phyloP scores from a whole-genome alignment of 1,139 yeast species.

The Yamadazyma trypodendri region DNA sequence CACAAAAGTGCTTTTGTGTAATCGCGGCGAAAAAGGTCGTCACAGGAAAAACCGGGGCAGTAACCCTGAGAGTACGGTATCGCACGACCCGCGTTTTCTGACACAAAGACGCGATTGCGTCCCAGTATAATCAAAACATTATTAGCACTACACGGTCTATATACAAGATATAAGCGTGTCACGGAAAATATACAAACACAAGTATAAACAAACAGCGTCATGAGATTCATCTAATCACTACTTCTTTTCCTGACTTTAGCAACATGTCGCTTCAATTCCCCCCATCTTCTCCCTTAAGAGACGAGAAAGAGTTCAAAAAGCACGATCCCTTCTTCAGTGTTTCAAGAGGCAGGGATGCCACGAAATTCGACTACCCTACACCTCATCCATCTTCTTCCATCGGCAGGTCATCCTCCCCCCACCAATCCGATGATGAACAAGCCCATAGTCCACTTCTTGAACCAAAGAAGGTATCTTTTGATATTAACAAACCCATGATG shows the following conservation, averaged over 20 bases:
- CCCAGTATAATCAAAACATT: no score
- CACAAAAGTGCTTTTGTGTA: conserved; percentile 7
- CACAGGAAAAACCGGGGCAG: no score
- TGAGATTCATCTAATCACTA: not conserved
- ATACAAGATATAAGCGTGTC: conserved; percentile 10
- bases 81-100: no score
- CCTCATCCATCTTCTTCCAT: conserved; percentile 57
- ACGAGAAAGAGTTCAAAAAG: conserved; percentile 18
- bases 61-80: no score
- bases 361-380: conserved; percentile 37
- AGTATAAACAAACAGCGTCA: conserved; percentile 4
- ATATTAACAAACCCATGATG: conserved; percentile 14
- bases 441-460: not conserved
- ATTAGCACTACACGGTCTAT: no score
- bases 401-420: conserved; percentile 48
- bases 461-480: conserved; percentile 15
- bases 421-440: conserved; percentile 7
- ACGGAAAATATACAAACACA: conserved; percentile 8
- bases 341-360: conserved; percentile 21
- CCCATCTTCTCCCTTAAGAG: conserved; percentile 62
- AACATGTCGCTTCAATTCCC: conserved; percentile 45
- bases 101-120: no score
- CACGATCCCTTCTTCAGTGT: conserved; percentile 23
- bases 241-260: not conserved
- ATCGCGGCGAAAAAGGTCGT: not conserved